Percentiles rank a stretch among this genome's conserved stretches.
Conservation (phyloP, 306 rosid genomes). For the Abrus pulchellus region DNA sequence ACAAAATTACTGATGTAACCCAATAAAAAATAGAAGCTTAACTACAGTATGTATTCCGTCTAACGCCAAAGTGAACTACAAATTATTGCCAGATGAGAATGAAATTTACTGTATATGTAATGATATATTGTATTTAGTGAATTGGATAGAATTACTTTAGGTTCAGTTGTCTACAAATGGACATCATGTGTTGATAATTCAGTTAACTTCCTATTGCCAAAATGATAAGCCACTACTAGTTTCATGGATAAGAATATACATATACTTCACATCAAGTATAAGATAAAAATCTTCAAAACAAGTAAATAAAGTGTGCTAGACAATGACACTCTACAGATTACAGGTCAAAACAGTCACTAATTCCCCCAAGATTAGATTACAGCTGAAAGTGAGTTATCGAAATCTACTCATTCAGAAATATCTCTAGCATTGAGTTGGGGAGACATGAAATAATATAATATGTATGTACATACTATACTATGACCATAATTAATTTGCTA, state of each 20-base stretch:
- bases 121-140: not conserved
- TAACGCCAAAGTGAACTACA: not conserved
- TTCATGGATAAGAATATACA: no score
- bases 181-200: not conserved
- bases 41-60: not conserved
- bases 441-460: no score
- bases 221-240: not conserved
- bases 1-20: no score
- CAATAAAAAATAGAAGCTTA: not conserved
- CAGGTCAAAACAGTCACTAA: not conserved
- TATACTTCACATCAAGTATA: no score
- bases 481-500: not conserved
- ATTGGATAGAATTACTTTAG: not conserved
- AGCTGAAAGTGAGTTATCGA: not conserved
- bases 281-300: not conserved
- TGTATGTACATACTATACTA: not conserved
- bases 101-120: not conserved
- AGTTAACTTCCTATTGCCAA: not conserved
- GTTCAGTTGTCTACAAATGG: not conserved
- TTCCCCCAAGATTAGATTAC: no score
- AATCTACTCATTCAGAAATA: not conserved
- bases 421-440: not conserved
- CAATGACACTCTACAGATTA: not conserved
- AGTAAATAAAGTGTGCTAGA: conserved; percentile 9
- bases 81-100: not conserved